A percentile compares a stretch with the other conserved stretches of the same genome.
These are phyloP conservation scores for Bacterosira constricta DNA, from an alignment of 108 stramenopile genomes.

Conservation along the genomic window DNA sequence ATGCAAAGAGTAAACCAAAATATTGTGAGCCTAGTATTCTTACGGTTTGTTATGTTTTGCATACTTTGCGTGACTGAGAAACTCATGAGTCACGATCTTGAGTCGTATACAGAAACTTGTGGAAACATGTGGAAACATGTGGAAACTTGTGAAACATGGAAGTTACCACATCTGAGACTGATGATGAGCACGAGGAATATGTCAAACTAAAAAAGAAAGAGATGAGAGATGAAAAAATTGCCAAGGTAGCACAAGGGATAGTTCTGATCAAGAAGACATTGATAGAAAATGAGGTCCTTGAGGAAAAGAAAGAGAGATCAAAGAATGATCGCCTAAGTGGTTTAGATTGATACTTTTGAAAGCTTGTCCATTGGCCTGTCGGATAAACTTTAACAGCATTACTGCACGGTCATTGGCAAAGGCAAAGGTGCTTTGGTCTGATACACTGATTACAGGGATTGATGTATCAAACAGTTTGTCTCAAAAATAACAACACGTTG, in stretches of 20 bases:
- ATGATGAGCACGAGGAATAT: constrained; percentile 20
- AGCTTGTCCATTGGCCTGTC: background rate
- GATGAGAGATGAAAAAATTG: background rate
- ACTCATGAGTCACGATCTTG: too few species aligned
- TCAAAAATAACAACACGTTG: constrained; percentile 13
- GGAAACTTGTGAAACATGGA: too few species aligned
- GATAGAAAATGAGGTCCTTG: constrained; percentile 18
- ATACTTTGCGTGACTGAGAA: too few species aligned
- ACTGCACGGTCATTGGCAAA: constrained; percentile 27
- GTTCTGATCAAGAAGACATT: constrained; percentile 15
- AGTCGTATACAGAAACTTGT: too few species aligned
- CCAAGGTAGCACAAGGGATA: background rate
- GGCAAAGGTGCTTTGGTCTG: constrained; percentile 31
- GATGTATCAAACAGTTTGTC: constrained; percentile 42
- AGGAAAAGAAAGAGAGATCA: constrained; percentile 1
- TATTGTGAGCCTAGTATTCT: too few species aligned
- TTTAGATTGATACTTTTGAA: background rate
- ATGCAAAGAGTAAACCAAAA: too few species aligned
- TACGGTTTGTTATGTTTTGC: too few species aligned
- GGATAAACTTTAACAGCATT: constrained; percentile 17
- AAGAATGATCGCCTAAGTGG: constrained; percentile 11
- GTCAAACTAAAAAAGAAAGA: constrained; percentile 22
- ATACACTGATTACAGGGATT: constrained; percentile 10
- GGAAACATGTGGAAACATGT: too few species aligned
- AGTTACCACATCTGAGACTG: too few species aligned